Base-by-base conservation (phyloP, 306 rosid genomes). In the Quercus suber region DNA sequence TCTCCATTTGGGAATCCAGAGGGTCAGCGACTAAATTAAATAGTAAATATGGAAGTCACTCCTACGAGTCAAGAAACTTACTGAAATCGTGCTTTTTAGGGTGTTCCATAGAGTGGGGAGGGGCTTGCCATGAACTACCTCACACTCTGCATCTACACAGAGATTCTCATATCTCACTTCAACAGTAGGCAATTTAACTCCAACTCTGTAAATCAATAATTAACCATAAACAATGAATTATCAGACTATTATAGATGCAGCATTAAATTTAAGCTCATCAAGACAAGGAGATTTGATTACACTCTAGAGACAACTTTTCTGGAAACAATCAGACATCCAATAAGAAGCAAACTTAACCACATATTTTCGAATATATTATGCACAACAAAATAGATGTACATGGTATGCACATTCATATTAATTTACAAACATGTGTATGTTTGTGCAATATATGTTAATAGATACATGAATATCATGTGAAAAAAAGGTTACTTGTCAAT, bases 31-130 rank as follows among this genome's bases (percentile, higher is more conserved):
- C 49, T 15, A 45, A 45, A 23, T 18, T 25, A 19, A 63, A 74
- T n/a, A 17, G 12, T 73, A 28, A 71, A 64, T 45, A 51, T 53
- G 76, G 73, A 45, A 31, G 60, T 27, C 30, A 33, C 20, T 63
- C 11, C 28, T 70, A 67, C 25, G 69, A 56, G 56, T 51, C 55
- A 56, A 55, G 35, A 15, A 75, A 69, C 92, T 85, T 82, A 89
- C 97, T 51, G 80, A 74, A 65, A 89, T 27, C 4, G 18, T 80
- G 73, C 74, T 84, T 73, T 52, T 89, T 30, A 90, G 59, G 73
- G 96, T 72, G 76, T 92, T 90, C 96, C 93, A 90, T 6, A 90
- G 85, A 11, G 97, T 89, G 69, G 96, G 94, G 73, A 86, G 73
- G 35, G 96, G 88, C 78, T 85, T 92, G 53, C 96, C 97, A 56